Evolutionary conservation across 257 asterid genomes (phyloP).

Genomic region (Penstemon barbatus): DNA sequence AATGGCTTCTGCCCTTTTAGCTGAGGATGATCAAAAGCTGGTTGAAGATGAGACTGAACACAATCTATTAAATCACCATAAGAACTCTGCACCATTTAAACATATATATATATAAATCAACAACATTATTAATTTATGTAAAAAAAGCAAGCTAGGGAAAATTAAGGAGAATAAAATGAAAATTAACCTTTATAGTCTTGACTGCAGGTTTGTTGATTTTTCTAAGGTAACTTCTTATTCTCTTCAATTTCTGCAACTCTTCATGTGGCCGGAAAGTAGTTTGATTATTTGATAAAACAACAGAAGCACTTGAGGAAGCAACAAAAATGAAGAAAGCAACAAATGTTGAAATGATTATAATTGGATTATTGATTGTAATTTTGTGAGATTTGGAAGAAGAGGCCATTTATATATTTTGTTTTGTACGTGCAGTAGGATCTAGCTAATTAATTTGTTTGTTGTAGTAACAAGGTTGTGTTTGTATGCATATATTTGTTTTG

Average conservation of each 20-base stretch:
- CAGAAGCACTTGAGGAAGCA: neutral
- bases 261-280: slow-evolving; percentile 53
- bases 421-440: too few species aligned
- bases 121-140: neutral
- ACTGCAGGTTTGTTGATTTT: slow-evolving; percentile 80
- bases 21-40: slow-evolving; percentile 91
- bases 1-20: slow-evolving; percentile 89
- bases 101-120: neutral
- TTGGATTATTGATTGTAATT: too few species aligned
- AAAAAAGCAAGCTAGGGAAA: neutral
- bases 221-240: slow-evolving; percentile 50
- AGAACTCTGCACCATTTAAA: slow-evolving; percentile 59
- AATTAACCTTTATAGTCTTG: slow-evolving; percentile 71
- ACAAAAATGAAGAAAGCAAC: too few species aligned
- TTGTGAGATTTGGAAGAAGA: too few species aligned
- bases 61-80: slow-evolving; percentile 89
- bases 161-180: neutral
- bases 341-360: too few species aligned
- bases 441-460: too few species aligned
- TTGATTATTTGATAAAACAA: slow-evolving; percentile 20
- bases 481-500: too few species aligned
- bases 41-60: slow-evolving; percentile 81
- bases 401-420: too few species aligned
- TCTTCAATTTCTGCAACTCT: slow-evolving; percentile 52
- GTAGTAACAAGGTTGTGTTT: too few species aligned